Evolutionary conservation across 371 early-diverging fungal species (phyloP).

Genomic region (Encephalitozoon intestinalis): DNA sequence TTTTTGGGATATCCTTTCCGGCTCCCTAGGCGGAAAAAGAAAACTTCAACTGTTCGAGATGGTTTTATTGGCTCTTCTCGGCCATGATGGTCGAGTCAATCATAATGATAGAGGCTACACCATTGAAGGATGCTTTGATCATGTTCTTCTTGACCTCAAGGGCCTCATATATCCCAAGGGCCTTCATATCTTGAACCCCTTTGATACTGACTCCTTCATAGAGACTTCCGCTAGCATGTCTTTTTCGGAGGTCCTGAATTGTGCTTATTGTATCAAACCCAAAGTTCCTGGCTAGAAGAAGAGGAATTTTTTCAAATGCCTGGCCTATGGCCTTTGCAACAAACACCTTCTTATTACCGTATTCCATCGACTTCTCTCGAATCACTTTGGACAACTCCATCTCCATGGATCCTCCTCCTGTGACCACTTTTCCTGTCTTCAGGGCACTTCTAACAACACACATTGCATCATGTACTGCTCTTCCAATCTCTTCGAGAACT

Average conservation of each 20-base stretch:
- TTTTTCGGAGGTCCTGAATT: conserved; percentile 85
- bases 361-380: conserved; percentile 75
- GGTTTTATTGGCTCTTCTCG: conserved; percentile 12
- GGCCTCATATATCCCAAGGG: conserved; percentile 95
- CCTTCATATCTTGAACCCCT: conserved; percentile 77
- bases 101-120: conserved; percentile 62
- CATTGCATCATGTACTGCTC: conserved; percentile 93
- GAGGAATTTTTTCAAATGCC: conserved; percentile 93
- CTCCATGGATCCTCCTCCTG: conserved; percentile 71
- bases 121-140: conserved; percentile 82
- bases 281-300: conserved; percentile 94
- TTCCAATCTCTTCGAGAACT: conserved; percentile 96
- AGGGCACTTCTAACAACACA: conserved; percentile 72
- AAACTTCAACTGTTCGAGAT: not conserved
- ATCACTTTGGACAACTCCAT: conserved; percentile 91
- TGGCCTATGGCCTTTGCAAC: conserved; percentile 87
- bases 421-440: conserved; percentile 71
- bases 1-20: not conserved
- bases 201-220: conserved; percentile 46
- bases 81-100: conserved; percentile 58
- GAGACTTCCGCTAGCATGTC: conserved; percentile 71
- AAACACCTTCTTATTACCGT: conserved; percentile 87
- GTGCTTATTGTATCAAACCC: conserved; percentile 97
- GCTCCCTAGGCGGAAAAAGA: not conserved
- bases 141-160: conserved; percentile 92